Evolutionary conservation across 441 rosid genomes (phyloP).

Genomic region (Flueggea neowawraea): DNA sequence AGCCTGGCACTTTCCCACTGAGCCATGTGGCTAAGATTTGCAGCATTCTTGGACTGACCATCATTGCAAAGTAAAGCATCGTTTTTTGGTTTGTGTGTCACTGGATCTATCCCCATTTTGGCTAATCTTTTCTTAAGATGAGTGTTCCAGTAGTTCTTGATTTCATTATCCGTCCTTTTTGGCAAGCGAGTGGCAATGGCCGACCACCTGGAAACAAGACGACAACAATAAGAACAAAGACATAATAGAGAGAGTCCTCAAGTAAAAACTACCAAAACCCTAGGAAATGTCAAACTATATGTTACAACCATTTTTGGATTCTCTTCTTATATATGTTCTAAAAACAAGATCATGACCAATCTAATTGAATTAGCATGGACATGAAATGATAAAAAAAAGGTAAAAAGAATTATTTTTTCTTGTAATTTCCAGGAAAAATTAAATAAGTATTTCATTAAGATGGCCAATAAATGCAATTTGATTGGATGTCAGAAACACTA

Average conservation of each 20-base stretch:
- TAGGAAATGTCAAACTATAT: constrained; percentile 17
- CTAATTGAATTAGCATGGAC: too few relatives aligned
- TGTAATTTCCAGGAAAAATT: constrained; percentile 4
- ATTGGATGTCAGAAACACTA: constrained; percentile 18
- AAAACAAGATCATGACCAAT: constrained; percentile 2
- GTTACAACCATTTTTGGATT: background rate
- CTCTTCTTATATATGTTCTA: background rate
- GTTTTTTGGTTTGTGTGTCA: constrained; percentile 93
- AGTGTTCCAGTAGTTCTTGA: constrained; percentile 98
- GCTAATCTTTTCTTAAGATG: constrained; percentile 85
- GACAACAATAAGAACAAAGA: constrained; percentile 4
- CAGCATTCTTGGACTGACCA: constrained; percentile 78
- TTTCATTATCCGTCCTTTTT: constrained; percentile 94
- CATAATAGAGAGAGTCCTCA: constrained; percentile 15
- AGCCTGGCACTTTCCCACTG: constrained; percentile 99
- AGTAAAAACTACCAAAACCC: background rate
- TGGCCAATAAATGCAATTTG: constrained; percentile 14
- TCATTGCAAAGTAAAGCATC: constrained; percentile 59
- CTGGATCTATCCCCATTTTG: constrained; percentile 98
- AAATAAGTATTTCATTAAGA: constrained; percentile 2
- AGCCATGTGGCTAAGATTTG: constrained; percentile 96
- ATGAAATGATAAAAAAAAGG: background rate
- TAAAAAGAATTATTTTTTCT: background rate
- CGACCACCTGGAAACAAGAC: constrained; percentile 68
- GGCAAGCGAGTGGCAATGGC: constrained; percentile 95